A percentile compares a stretch with the other conserved stretches of the same genome.
Evolutionary conservation across 2,329 filamentous ascomycete species (phyloP).

Genomic region (Didymella pinodella): DNA sequence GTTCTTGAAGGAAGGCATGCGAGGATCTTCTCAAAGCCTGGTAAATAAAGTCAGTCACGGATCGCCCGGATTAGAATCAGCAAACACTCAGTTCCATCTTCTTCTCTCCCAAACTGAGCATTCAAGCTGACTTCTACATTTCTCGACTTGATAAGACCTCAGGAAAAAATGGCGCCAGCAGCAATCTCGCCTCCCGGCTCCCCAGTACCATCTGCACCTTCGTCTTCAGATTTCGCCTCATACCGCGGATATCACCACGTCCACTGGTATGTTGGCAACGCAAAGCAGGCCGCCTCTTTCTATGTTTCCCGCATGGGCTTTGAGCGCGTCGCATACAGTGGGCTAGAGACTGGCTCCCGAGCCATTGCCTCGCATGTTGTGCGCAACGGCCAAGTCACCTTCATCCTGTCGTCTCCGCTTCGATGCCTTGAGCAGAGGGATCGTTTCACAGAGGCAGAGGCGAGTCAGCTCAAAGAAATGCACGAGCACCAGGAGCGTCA

Average conservation of each 20-base stretch:
- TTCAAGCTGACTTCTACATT: not conserved
- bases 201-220: slow-evolving; percentile 33
- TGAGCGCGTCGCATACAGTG: slow-evolving; percentile 79
- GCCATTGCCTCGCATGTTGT: slow-evolving; percentile 85
- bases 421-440: slow-evolving; percentile 56
- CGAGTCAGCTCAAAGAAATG: slow-evolving; percentile 73
- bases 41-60: slow-evolving; percentile 25
- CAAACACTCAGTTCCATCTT: slow-evolving; percentile 3
- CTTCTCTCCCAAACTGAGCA: not conserved
- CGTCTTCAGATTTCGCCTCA: slow-evolving; percentile 50
- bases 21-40: slow-evolving; percentile 14
- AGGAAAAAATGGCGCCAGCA: slow-evolving; percentile 42
- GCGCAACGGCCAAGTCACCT: slow-evolving; percentile 76
- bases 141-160: not conserved
- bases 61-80: slow-evolving; percentile 5
- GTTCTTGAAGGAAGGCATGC: slow-evolving; percentile 33
- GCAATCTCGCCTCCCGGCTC: slow-evolving; percentile 55
- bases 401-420: slow-evolving; percentile 84
- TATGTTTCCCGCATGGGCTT: slow-evolving; percentile 91
- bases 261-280: slow-evolving; percentile 96
- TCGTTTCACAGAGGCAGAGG: slow-evolving; percentile 62
- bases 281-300: slow-evolving; percentile 91
- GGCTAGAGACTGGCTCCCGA: slow-evolving; percentile 86
- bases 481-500: slow-evolving; percentile 85
- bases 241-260: slow-evolving; percentile 92